Evolutionary conservation across 495 filamentous ascomycete species (phyloP), one percentile per base, ranked within the genome.

Genomic region (Penicillium coprophilum): DNA sequence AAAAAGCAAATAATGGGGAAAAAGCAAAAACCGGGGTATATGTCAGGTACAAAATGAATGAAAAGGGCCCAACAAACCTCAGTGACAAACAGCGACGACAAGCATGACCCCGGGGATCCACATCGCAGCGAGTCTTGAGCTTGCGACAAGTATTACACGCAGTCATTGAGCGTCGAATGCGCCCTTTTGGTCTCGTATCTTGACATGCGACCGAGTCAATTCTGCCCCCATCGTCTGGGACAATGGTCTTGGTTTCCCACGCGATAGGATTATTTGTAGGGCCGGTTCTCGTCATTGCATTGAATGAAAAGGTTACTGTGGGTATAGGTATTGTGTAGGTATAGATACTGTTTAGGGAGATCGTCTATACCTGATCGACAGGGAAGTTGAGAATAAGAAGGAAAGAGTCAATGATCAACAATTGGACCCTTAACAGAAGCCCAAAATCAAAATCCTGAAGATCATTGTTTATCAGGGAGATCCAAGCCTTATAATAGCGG

Each of bases 121-220:
- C 46, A 53, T 76, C 73, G 47, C 73, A 76, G 23, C 73, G 65
- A 17, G 73, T 76, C 54, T 76, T 76, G 53, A 76, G 65, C 65
- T 76, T 76, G 58, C 73, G 73, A 52, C 73, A 76, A 31, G 73
- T 76, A 61, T 76, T 67, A 60, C 73, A 76, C 11, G 73, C 73
- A 13, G 71, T 76, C 71, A 74, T 74, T 9, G 73, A 74, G n/a
- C 73, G 71, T 39, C 71, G 70, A 38, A 76, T 74, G 12, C 73
- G 70, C 10, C 68, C 70, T 50, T 70, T 64, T 4, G 71, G 70
- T n/a, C 71, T 65, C 19, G 53, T 23, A 50, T 72, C 71, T 13
- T 69, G 63, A 46, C 60, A 61, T 20, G 52, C 46, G 65, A 61
- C 60, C 54, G 67, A 57, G 31, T 60, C 59, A 21, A 67, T 52